Evolutionary conservation across 2,329 filamentous ascomycete genomes (phyloP), one percentile per base, ranked within the genome.

Genomic region (Blastomyces gilchristii): DNA sequence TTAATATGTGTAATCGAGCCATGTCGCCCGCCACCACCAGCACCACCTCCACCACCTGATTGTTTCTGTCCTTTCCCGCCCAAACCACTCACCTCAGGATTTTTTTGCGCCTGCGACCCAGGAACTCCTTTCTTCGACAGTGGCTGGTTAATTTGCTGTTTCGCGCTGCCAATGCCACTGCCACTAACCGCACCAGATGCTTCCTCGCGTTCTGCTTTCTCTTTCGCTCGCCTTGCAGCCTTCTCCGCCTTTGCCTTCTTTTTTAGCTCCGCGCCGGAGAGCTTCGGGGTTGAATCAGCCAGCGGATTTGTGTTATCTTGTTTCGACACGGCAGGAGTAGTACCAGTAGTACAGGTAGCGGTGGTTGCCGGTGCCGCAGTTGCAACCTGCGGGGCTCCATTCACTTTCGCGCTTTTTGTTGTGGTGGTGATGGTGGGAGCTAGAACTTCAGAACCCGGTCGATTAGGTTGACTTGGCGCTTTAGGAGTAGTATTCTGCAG

Each of bases 241-340:
- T 97, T 97, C 74, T 97, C 93, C 41, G 90, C 92, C 75, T 96
- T 93, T 65, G 88, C 88, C 73, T 85, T 87, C 71, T 92, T 93
- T 78, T 97, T 97, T 71, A 96, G 73, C 75, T 96, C 89, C 25
- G 90, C 91, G 45, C 71, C 71, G 7, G 74, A 74, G 39, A 79
- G 69, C 34, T 77, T 73, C 34, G 74, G 74, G 39, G 71, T 71
- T 16, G 67, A 70, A 18, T 68, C 69, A 7, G 67, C 67, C 52
- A 68, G 69, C 5, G 66, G 65, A n/a, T 61, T 39, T 3, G 47
- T 12, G 22, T 61, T 61, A 43, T 43, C 59, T 41, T 54, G 47
- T 53, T 34, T 11, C 6, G 47, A 14, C 34, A 39, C 53, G 6
- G 9, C 53, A 56, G 57, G 57, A 25, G 59, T 47, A 34, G 28